Conservation (phyloP, 768 basidiomycete genomes). For the Russula virescens region DNA sequence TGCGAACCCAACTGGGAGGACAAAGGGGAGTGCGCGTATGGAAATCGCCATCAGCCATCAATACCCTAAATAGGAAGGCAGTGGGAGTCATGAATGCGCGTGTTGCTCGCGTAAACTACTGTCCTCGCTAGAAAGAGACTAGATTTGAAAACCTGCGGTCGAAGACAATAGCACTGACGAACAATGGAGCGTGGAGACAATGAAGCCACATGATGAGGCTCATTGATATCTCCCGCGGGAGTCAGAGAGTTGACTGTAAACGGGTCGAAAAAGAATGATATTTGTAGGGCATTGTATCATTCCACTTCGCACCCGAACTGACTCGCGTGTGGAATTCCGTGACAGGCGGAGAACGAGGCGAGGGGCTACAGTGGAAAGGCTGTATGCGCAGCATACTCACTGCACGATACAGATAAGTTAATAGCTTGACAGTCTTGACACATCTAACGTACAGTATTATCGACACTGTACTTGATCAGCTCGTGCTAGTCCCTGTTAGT, state of each 20-base stretch:
- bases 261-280: not conserved
- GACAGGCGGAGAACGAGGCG: not conserved
- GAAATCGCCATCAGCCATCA: constrained; percentile 14
- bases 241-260: not conserved
- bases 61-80: constrained; percentile 1
- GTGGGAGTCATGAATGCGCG: not conserved
- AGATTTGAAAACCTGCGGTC: not conserved
- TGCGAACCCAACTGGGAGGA: constrained; percentile 11
- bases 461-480: not conserved
- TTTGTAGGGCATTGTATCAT: not conserved
- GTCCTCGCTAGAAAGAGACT: not conserved
- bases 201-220: not conserved
- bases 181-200: not conserved
- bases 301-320: constrained; percentile 1
- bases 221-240: not conserved
- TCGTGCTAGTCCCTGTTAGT: constrained; percentile 1
- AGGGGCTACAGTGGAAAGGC: not conserved
- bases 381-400: not conserved
- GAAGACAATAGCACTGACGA: constrained; percentile 10
- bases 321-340: constrained; percentile 14
- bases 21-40: constrained; percentile 15
- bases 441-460: too few species aligned
- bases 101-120: not conserved
- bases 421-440: not conserved
- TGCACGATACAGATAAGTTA: too few species aligned